These are phyloP conservation scores for Leishmania arabica DNA, from an alignment of 208 protist genomes.

Conservation along the genomic window DNA sequence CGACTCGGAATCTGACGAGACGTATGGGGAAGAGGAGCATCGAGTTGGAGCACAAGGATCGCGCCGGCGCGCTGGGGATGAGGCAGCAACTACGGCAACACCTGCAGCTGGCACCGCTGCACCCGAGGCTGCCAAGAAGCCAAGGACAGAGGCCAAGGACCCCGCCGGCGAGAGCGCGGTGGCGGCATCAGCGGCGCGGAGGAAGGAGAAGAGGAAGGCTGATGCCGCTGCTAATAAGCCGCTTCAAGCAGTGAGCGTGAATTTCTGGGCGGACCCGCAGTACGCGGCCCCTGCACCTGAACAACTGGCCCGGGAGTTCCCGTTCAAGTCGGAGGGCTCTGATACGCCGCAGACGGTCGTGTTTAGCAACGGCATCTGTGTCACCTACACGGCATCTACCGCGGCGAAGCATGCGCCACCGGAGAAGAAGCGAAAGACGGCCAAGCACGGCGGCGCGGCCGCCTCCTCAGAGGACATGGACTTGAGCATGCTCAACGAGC, in stretches of 20 bases:
- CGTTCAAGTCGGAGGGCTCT: slow-evolving; percentile 38
- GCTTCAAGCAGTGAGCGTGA: slow-evolving; percentile 62
- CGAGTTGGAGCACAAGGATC: slow-evolving; percentile 3
- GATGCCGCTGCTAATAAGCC: slow-evolving; percentile 14
- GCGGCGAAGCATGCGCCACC: slow-evolving; percentile 47
- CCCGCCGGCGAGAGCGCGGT: not conserved
- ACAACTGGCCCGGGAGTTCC: slow-evolving; percentile 47
- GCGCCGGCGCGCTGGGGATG: not conserved
- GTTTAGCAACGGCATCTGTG: slow-evolving; percentile 70
- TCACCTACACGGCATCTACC: slow-evolving; percentile 72
- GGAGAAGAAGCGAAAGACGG: slow-evolving; percentile 35
- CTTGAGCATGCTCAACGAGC: slow-evolving; percentile 74
- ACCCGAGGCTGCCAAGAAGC: slow-evolving; percentile 9
- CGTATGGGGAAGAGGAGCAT: slow-evolving; percentile 14
- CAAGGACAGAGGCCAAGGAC: not conserved
- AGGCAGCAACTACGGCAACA: not conserved
- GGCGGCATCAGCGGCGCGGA: not conserved
- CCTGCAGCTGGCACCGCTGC: not conserved
- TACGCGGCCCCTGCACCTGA: slow-evolving; percentile 24
- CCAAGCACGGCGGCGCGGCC: slow-evolving; percentile 15
- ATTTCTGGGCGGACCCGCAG: slow-evolving; percentile 68
- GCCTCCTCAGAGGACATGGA: slow-evolving; percentile 55
- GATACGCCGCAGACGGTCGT: slow-evolving; percentile 63
- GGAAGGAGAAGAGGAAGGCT: not conserved
- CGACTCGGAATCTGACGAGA: not conserved